These are phyloP conservation scores for Claviceps digitariae DNA, from an alignment of 2,329 filamentous ascomycete species.

Conservation along the genomic window DNA sequence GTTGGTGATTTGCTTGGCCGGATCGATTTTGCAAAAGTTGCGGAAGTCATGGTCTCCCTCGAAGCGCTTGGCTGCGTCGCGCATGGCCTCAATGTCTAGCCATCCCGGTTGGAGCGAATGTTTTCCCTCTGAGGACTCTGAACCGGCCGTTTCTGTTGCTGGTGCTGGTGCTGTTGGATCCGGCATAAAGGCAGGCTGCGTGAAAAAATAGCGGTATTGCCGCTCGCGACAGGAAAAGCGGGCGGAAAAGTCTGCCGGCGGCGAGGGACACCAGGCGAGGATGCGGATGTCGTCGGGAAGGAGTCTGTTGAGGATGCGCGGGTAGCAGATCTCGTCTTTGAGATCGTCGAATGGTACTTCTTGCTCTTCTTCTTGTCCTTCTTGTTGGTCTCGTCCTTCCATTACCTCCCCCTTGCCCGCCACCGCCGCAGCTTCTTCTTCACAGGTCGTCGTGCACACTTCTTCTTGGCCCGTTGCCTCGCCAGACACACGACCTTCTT, in stretches of 20 bases:
- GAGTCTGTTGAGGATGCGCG: constrained; percentile 69
- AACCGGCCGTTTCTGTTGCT: constrained; percentile 6
- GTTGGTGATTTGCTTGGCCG: constrained; percentile 75
- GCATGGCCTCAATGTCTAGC: constrained; percentile 82
- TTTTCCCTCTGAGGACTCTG: constrained; percentile 3
- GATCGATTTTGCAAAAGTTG: constrained; percentile 92
- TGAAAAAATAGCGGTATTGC: constrained; percentile 95
- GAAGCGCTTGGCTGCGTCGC: constrained; percentile 62
- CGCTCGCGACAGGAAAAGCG: constrained; percentile 87
- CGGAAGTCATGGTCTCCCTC: constrained; percentile 86
- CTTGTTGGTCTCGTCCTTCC: background rate
- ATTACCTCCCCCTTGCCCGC: background rate
- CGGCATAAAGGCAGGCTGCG: constrained; percentile 74
- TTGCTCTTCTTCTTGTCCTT: constrained; percentile 8
- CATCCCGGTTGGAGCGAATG: constrained; percentile 44
- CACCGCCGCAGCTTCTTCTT: constrained; percentile 1
- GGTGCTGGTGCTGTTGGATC: constrained; percentile 19
- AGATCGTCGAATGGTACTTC: constrained; percentile 46
- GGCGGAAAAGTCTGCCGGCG: constrained; percentile 70
- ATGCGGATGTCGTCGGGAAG: constrained; percentile 82
- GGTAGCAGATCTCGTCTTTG: constrained; percentile 72
- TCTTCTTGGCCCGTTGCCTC: constrained; percentile 11
- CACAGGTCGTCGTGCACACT: background rate
- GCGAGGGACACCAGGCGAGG: constrained; percentile 82
- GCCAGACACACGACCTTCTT: constrained; percentile 11